A percentile compares a stretch with the other conserved stretches of the same genome.
phyloP scores from a whole-genome alignment of 148 eudicot species.

The Chenopodium album region DNA sequence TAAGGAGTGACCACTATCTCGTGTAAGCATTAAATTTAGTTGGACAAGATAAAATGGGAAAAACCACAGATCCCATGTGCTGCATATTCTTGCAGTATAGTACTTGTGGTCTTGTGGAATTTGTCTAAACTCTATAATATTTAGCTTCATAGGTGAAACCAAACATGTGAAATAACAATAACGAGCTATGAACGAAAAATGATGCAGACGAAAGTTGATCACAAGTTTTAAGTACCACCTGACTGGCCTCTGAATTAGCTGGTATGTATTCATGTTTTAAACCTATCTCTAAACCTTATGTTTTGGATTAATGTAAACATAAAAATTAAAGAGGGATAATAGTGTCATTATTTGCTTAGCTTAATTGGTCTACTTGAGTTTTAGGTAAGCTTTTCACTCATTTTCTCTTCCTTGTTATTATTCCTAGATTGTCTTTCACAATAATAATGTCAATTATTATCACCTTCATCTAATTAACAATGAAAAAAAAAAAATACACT shows the following conservation, averaged over 20 bases:
- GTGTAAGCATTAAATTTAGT: slow-evolving; percentile 5
- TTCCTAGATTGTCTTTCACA: background rate
- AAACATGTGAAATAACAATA: background rate
- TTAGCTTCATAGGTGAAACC: background rate
- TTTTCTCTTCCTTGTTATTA: background rate
- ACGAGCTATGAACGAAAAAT: too few species aligned
- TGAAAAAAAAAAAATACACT: too few species aligned
- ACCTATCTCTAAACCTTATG: background rate
- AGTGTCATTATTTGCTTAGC: background rate
- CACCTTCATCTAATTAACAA: background rate
- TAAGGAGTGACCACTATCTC: background rate
- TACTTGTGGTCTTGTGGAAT: background rate
- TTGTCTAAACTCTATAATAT: background rate
- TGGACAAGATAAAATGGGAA: slow-evolving; percentile 1
- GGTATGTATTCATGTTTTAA: too few species aligned
- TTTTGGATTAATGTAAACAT: too few species aligned
- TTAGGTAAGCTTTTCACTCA: background rate
- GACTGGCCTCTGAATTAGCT: background rate
- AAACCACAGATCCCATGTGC: slow-evolving; percentile 18
- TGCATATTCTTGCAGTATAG: slow-evolving; percentile 9
- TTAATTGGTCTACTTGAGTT: background rate
- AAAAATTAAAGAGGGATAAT: background rate
- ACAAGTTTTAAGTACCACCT: background rate
- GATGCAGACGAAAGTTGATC: background rate
- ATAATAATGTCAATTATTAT: background rate